Base-by-base conservation (phyloP, 441 rosid genomes). In the Rhodomyrtus psidioides region DNA sequence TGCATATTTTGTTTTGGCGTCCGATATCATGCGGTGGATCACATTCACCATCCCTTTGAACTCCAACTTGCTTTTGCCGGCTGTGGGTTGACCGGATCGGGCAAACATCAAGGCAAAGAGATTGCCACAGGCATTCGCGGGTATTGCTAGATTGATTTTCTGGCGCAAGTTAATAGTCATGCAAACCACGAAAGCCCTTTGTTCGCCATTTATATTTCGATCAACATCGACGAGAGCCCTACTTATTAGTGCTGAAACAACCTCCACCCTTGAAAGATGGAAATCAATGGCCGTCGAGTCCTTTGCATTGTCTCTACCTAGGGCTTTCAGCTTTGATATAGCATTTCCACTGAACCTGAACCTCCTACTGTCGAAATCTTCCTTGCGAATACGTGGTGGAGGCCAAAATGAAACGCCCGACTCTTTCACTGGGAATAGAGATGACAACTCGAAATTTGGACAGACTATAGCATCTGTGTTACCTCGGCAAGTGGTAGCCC, bases 401-500 rank as follows among this genome's bases (percentile, higher is more conserved):
- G 87, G 44, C 59, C n/a, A 2, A 23, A 23, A 23, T 26, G 27
- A 27, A 56, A 9, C 14, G 12, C 12, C 14, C 16, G 34, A 7
- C 23, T 83, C 86, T 79, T 55, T 88, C 6, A 56, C 21, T 2
- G 89, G 91, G 39, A 85, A 82, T 19, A 89, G 14, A 19, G 62
- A 17, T 14, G 88, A 39, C 53, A 75, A 27, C n/a, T 53, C 57
- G 28, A 89, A 89, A 28, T 53, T 59, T 0, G 86, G 91, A 15
- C 19, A 57, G 15, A 30, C 23, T 6, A 85, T 81, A 24, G 59
- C 51, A 49, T 49, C 51, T 49, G 10, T 49, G 13, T 49, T 49
- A 28, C 6, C 30, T 5, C 65, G 65, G 56, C 55, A 59, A 6
- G 87, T 60, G 9, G 86, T 84, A 1, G 92, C 90, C 94, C 92